Evolutionary conservation across 192 early-diverging fungal genomes (phyloP).

Genomic region (Coemansia sp.): DNA sequence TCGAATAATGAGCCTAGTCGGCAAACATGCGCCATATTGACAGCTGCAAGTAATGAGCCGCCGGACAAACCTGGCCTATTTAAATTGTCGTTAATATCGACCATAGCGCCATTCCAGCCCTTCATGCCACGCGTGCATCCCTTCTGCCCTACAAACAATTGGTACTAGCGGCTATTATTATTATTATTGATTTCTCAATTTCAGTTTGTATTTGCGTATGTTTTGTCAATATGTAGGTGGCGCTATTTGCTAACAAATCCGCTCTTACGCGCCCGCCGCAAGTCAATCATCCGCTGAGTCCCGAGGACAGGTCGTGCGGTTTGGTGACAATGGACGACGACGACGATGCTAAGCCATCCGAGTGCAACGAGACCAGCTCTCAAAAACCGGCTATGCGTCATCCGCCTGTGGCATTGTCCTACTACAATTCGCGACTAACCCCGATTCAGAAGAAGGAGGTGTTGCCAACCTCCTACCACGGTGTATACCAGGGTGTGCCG

Average conservation of each 20-base stretch:
- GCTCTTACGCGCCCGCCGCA: conserved; percentile 4
- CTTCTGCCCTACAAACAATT: conserved; percentile 17
- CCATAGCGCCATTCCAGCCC: not conserved
- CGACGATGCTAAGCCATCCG: conserved; percentile 16
- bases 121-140: not conserved
- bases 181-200: not conserved
- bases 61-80: conserved; percentile 7
- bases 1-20: not conserved
- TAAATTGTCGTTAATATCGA: conserved; percentile 13
- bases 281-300: not conserved
- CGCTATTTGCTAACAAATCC: conserved; percentile 20
- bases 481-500: conserved; percentile 44
- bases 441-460: conserved; percentile 30
- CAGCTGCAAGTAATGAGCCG: conserved; percentile 1
- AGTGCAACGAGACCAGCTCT: conserved; percentile 8
- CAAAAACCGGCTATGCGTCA: conserved; percentile 11
- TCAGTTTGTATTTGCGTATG: conserved; percentile 4
- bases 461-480: conserved; percentile 27
- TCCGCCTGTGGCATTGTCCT: conserved; percentile 19
- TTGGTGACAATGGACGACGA: not conserved
- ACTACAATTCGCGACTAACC: conserved; percentile 44
- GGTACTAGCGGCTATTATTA: not conserved
- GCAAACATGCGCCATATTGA: conserved; percentile 7
- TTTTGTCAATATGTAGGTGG: conserved; percentile 33
- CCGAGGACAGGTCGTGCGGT: not conserved